phyloP scores from a whole-genome alignment of 139 green algal species.

The Tetraselmis chui region DNA sequence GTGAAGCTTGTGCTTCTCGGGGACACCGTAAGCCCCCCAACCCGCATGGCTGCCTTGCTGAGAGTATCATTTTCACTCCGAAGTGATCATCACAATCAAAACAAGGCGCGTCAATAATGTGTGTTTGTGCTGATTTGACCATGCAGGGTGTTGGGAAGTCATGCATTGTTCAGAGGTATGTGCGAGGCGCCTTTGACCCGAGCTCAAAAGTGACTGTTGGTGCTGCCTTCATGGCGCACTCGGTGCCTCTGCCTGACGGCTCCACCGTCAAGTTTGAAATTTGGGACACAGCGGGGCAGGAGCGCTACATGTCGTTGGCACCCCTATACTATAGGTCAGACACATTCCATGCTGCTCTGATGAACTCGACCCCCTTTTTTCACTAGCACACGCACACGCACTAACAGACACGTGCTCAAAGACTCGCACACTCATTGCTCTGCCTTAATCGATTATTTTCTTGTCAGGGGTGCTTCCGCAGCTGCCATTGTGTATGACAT shows the following conservation, averaged over 20 bases:
- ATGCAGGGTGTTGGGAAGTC: conserved; percentile 59
- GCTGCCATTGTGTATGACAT: conserved; percentile 55
- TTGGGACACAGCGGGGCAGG: conserved; percentile 63
- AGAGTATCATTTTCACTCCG: too few species aligned
- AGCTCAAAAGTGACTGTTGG: conserved; percentile 59
- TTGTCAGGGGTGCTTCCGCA: conserved; percentile 38
- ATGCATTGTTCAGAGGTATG: conserved; percentile 53
- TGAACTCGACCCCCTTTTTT: too few species aligned
- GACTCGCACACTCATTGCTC: too few species aligned
- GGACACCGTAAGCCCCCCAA: conserved; percentile 54
- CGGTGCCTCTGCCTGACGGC: conserved; percentile 27
- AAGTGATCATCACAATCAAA: too few species aligned
- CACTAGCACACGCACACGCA: too few species aligned
- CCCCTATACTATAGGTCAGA: conserved; percentile 53
- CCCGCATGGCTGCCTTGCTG: too few species aligned
- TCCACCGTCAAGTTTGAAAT: conserved; percentile 62
- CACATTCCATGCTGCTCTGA: too few species aligned
- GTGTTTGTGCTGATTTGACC: too few species aligned
- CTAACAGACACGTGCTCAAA: too few species aligned
- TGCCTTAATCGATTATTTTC: too few species aligned
- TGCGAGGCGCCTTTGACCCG: conserved; percentile 41
- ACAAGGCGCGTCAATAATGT: too few species aligned
- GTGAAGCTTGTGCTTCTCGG: conserved; percentile 74
- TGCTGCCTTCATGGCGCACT: conserved; percentile 52
- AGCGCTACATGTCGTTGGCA: conserved; percentile 44